A percentile compares a stretch with the other conserved stretches of the same genome.
Evolutionary conservation across 129 eudicot genomes (phyloP).

Genomic region (Centella asiatica): DNA sequence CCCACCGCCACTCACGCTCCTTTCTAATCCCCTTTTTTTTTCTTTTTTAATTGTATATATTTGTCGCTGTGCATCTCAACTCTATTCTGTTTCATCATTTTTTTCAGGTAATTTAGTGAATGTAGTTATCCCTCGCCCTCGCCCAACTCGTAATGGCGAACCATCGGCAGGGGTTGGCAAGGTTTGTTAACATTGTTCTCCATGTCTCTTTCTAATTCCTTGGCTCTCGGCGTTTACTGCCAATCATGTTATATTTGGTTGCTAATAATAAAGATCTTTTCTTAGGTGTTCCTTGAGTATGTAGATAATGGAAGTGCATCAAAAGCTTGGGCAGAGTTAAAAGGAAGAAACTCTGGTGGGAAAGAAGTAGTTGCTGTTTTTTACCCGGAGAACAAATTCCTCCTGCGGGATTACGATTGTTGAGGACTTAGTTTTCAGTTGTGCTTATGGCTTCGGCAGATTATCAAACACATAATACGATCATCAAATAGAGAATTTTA

Average conservation of each 20-base stretch:
- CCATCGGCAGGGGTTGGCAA: slow-evolving; percentile 83
- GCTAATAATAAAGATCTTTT: background rate
- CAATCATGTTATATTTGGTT: no score
- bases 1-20: no score
- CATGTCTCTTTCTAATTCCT: no score
- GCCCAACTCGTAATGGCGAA: slow-evolving; percentile 76
- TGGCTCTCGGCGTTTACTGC: no score
- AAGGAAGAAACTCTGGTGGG: slow-evolving; percentile 91
- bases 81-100: background rate
- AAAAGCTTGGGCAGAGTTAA: slow-evolving; percentile 64
- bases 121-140: slow-evolving; percentile 89
- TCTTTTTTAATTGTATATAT: background rate
- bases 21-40: background rate
- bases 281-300: slow-evolving; percentile 81
- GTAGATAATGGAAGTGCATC: slow-evolving; percentile 57
- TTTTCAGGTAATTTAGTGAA: slow-evolving; percentile 67
- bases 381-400: slow-evolving; percentile 69
- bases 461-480: background rate
- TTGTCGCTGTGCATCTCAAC: slow-evolving; percentile 3
- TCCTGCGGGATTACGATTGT: slow-evolving; percentile 61
- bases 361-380: slow-evolving; percentile 78
- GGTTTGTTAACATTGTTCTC: no score
- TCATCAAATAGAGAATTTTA: background rate
- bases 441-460: background rate
- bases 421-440: slow-evolving; percentile 5